Conservation (phyloP, 1,284 basidiomycete genomes). For the Chondrostereum purpureum region DNA sequence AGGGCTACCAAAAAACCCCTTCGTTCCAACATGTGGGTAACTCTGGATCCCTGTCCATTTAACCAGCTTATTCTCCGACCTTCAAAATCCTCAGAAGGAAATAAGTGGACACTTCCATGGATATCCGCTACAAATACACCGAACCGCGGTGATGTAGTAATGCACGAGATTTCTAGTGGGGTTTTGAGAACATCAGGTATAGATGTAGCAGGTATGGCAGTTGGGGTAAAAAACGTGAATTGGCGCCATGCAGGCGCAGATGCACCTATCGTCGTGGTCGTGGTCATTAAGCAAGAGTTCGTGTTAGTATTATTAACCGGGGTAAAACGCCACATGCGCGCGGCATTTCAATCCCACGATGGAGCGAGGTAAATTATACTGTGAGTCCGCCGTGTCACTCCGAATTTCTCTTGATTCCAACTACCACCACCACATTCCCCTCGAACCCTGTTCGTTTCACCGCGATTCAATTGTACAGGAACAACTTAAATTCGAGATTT, state of each 20-base stretch:
- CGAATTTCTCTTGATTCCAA: not conserved
- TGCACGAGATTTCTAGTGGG: constrained; percentile 66
- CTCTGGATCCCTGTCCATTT: constrained; percentile 68
- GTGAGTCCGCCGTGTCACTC: not conserved
- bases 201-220: constrained; percentile 76
- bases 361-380: no score
- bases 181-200: constrained; percentile 75
- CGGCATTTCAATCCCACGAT: no score
- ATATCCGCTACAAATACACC: constrained; percentile 76
- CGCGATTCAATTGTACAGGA: constrained; percentile 1
- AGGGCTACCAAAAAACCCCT: constrained; percentile 77
- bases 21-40: constrained; percentile 81
- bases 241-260: constrained; percentile 60
- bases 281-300: not conserved
- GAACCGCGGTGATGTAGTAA: constrained; percentile 46
- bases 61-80: constrained; percentile 68
- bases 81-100: constrained; percentile 75
- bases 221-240: constrained; percentile 76
- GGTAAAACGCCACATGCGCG: no score
- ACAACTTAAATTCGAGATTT: not conserved
- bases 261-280: not conserved
- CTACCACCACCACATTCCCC: not conserved
- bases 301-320: no score
- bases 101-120: constrained; percentile 71
- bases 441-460: not conserved